phyloP scores from a whole-genome alignment of 2,329 filamentous ascomycete genomes.

The Colletotrichum higginsianum region DNA sequence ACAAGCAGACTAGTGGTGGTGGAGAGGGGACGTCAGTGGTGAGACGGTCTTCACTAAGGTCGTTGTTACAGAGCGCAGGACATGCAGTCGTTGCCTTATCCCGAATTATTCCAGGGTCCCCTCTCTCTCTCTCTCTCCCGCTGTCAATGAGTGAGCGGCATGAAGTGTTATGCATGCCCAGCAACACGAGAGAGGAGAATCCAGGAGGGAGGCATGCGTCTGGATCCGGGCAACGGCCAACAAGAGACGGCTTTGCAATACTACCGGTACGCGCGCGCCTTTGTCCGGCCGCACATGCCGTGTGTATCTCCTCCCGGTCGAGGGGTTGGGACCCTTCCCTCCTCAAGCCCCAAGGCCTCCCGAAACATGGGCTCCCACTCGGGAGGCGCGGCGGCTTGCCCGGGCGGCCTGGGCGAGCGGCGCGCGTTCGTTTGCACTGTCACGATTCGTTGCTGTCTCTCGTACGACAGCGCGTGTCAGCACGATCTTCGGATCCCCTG shows the following conservation, averaged over 20 bases:
- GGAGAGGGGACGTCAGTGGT: background rate
- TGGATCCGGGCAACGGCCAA: background rate
- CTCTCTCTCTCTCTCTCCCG: no score
- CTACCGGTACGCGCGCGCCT: background rate
- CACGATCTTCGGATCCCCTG: no score
- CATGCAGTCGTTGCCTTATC: background rate
- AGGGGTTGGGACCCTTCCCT: no score
- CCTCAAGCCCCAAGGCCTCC: background rate
- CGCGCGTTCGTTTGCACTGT: background rate
- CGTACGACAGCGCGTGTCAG: background rate
- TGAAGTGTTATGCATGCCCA: background rate
- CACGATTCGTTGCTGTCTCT: background rate
- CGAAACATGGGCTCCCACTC: background rate
- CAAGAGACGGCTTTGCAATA: background rate
- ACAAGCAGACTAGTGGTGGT: background rate
- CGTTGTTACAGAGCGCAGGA: background rate
- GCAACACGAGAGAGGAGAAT: background rate
- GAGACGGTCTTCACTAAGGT: background rate
- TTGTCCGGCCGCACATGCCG: background rate
- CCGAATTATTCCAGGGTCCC: slow-evolving; percentile 1
- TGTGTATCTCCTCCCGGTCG: background rate
- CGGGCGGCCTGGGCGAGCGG: background rate
- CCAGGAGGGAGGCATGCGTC: background rate
- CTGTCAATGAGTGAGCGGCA: no score
- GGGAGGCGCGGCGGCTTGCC: background rate